Evolutionary conservation across 257 asterid species (phyloP).

Genomic region (Solanum acaule): DNA sequence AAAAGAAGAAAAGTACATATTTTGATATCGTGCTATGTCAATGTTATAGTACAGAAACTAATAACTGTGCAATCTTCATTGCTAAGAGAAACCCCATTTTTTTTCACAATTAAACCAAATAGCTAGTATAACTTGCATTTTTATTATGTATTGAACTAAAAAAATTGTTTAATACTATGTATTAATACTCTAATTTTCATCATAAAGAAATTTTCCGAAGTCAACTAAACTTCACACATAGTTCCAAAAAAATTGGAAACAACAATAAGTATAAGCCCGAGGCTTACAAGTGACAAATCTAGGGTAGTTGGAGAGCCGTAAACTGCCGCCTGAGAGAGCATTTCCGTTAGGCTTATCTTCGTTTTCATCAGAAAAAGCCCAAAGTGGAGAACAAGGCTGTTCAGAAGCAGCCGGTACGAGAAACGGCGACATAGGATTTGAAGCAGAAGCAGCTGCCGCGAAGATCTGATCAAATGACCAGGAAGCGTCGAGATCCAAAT

Average conservation of each 20-base stretch:
- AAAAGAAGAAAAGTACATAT: neutral
- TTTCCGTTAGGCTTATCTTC: constrained; percentile 8
- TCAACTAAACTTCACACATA: constrained; percentile 2
- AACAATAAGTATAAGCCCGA: neutral
- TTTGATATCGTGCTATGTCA: neutral
- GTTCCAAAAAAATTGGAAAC: neutral
- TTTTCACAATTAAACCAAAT: neutral
- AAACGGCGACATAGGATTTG: constrained; percentile 32
- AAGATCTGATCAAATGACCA: constrained; percentile 92
- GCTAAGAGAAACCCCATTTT: neutral
- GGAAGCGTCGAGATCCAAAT: constrained; percentile 57
- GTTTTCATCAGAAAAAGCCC: constrained; percentile 68
- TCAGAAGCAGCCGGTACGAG: constrained; percentile 37
- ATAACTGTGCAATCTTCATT: neutral
- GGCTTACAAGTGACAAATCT: constrained; percentile 41
- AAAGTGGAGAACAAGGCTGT: constrained; percentile 72
- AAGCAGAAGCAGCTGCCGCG: constrained; percentile 23
- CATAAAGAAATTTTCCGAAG: neutral
- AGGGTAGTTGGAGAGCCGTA: constrained; percentile 35
- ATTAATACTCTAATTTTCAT: neutral
- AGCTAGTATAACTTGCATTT: neutral
- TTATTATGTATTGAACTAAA: neutral
- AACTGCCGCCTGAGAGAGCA: constrained; percentile 18
- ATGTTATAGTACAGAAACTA: neutral
- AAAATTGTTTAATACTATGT: neutral